phyloP scores from a whole-genome alignment of 805 yeast species.

The Wickerhamiella bombiphila region DNA sequence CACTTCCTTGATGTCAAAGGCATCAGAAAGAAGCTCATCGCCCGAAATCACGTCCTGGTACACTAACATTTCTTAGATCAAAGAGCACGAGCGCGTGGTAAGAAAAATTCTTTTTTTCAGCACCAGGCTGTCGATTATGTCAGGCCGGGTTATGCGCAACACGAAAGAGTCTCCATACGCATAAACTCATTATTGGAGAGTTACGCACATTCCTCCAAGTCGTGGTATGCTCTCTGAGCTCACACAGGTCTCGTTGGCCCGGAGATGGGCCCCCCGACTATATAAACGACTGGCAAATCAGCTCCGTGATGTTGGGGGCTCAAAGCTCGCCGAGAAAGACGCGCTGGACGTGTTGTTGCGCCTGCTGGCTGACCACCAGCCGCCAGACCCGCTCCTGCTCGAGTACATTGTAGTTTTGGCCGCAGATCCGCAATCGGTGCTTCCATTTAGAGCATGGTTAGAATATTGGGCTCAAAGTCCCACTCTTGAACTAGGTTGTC shows the following conservation, averaged over 20 bases:
- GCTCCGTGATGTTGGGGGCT: conserved; percentile 16
- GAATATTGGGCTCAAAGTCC: no score
- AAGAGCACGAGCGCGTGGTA: conserved; percentile 1
- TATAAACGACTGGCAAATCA: conserved; percentile 20
- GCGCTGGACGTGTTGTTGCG: conserved; percentile 5
- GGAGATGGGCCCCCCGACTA: conserved; percentile 18
- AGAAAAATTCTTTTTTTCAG: conserved; percentile 3
- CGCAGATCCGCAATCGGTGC: conserved; percentile 14
- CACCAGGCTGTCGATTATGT: no score
- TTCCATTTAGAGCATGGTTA: conserved; percentile 15
- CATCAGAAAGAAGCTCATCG: conserved; percentile 90
- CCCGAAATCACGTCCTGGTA: conserved; percentile 69
- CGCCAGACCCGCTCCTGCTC: conserved; percentile 16
- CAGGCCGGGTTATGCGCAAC: no score
- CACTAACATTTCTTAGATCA: conserved; percentile 25
- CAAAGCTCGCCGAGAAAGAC: not conserved
- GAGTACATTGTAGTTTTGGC: conserved; percentile 20
- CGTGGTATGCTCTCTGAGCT: conserved; percentile 6
- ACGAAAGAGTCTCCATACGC: no score
- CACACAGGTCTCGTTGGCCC: conserved; percentile 15
- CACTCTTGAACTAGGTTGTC: no score
- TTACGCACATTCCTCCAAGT: no score
- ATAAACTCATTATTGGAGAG: no score
- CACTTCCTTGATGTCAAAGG: conserved; percentile 78
- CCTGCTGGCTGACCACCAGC: conserved; percentile 4